These are phyloP conservation scores for Olyra latifolia DNA, from an alignment of 176 grass and related monocot genomes.

Conservation along the genomic window DNA sequence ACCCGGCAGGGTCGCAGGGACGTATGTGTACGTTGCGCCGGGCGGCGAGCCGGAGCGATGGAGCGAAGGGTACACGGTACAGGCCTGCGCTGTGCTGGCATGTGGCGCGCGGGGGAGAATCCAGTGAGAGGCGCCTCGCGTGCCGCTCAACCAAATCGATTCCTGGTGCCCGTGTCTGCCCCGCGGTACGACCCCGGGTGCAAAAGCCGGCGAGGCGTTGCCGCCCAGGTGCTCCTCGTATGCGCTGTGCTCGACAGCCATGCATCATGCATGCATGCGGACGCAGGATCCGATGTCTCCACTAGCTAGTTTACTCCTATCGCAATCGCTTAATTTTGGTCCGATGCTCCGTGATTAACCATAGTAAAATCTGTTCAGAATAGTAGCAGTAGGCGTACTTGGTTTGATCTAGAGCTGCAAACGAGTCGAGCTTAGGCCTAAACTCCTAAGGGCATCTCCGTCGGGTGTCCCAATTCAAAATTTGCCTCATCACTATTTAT, in stretches of 20 bases:
- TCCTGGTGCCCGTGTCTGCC: slow-evolving; percentile 28
- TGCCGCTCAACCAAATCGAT: slow-evolving; percentile 26
- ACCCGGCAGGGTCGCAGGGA: no score
- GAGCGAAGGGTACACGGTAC: background rate
- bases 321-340: background rate
- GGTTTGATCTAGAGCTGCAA: no score
- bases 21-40: background rate
- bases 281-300: slow-evolving; percentile 42
- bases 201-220: slow-evolving; percentile 12
- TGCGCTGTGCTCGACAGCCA: background rate
- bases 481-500: no score
- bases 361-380: background rate
- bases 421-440: no score
- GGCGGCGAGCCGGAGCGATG: background rate
- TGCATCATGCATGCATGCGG: no score
- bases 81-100: background rate
- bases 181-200: slow-evolving; percentile 32
- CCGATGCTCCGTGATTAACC: background rate
- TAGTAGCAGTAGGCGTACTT: background rate
- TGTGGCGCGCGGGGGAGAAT: slow-evolving; percentile 10
- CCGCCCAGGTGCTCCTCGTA: background rate
- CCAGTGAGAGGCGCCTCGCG: slow-evolving; percentile 21
- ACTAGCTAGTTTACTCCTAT: slow-evolving; percentile 1
- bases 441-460: no score
- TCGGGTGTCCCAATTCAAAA: no score